Conservation (phyloP, 805 yeast species). For the Saccharomycopsis olivae region DNA sequence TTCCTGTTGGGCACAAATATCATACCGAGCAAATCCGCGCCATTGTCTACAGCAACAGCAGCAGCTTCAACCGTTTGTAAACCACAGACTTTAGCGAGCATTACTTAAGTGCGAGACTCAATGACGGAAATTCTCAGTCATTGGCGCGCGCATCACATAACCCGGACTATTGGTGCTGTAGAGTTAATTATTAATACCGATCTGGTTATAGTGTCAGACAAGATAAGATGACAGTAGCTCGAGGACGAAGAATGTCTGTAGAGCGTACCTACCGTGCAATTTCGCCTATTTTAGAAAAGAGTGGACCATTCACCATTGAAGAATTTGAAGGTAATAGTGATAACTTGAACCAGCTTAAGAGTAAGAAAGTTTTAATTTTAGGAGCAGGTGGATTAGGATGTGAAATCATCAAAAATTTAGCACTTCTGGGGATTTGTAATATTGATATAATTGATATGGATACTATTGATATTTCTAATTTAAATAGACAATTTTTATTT, state of each 20-base stretch:
- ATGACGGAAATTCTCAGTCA: too few species aligned
- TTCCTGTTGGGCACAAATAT: slow-evolving; percentile 77
- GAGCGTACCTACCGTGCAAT: too few species aligned
- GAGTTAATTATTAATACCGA: too few species aligned
- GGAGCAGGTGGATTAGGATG: slow-evolving; percentile 87
- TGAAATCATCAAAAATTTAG: slow-evolving; percentile 64
- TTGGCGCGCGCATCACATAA: too few species aligned
- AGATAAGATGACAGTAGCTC: too few species aligned
- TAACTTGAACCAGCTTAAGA: slow-evolving; percentile 1
- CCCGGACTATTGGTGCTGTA: too few species aligned
- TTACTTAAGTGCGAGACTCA: too few species aligned
- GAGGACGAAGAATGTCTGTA: too few species aligned
- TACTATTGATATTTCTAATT: slow-evolving; percentile 64
- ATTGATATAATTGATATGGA: slow-evolving; percentile 76
- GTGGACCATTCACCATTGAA: slow-evolving; percentile 15
- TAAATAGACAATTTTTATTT: slow-evolving; percentile 69
- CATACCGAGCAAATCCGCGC: slow-evolving; percentile 74
- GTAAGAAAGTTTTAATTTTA: slow-evolving; percentile 33
- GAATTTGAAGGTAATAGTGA: slow-evolving; percentile 5
- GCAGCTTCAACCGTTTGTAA: slow-evolving; percentile 62
- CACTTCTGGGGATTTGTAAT: slow-evolving; percentile 53
- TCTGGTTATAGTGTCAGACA: too few species aligned
- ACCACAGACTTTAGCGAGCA: slow-evolving; percentile 80
- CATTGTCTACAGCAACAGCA: slow-evolving; percentile 49
- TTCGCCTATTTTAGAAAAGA: too few species aligned